phyloP scores from a whole-genome alignment of 306 rosid species.

The Dalbergia oliveri region DNA sequence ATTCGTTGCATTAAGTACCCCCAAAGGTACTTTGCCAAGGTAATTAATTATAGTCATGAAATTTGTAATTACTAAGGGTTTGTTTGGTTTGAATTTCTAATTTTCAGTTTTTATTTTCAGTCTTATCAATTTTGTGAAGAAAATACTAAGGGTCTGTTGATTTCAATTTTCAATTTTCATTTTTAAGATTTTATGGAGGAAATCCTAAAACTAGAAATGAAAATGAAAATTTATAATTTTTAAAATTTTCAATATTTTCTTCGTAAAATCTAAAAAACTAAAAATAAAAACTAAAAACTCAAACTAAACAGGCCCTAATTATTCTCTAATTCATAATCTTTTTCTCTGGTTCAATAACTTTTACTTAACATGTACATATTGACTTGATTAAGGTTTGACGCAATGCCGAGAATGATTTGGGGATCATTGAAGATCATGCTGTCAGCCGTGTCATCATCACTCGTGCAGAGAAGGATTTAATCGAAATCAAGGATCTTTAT shows the following conservation, averaged over 20 bases:
- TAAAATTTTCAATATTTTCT: too few relatives aligned
- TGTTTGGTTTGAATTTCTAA: too few relatives aligned
- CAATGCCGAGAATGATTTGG: constrained; percentile 47
- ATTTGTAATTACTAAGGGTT: background rate
- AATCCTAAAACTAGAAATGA: too few relatives aligned
- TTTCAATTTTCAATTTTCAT: too few relatives aligned
- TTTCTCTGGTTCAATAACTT: background rate
- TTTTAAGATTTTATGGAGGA: too few relatives aligned
- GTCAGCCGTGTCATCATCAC: constrained; percentile 63
- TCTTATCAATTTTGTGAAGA: too few relatives aligned
- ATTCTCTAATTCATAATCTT: background rate
- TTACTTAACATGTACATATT: background rate
- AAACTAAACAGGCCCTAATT: too few relatives aligned
- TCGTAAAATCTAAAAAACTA: too few relatives aligned
- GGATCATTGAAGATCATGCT: constrained; percentile 48
- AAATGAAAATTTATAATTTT: too few relatives aligned
- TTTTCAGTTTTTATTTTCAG: too few relatives aligned
- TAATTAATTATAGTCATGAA: constrained; percentile 41
- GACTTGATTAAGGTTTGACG: constrained; percentile 51
- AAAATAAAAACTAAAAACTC: too few relatives aligned
- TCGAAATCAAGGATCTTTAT: constrained; percentile 52
- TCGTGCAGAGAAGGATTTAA: constrained; percentile 65
- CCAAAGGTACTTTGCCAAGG: constrained; percentile 59
- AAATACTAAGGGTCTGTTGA: too few relatives aligned
- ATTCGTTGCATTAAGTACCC: constrained; percentile 60